Evolutionary conservation across 257 asterid genomes (phyloP).

Genomic region (Nicotiana obtusifolia): DNA sequence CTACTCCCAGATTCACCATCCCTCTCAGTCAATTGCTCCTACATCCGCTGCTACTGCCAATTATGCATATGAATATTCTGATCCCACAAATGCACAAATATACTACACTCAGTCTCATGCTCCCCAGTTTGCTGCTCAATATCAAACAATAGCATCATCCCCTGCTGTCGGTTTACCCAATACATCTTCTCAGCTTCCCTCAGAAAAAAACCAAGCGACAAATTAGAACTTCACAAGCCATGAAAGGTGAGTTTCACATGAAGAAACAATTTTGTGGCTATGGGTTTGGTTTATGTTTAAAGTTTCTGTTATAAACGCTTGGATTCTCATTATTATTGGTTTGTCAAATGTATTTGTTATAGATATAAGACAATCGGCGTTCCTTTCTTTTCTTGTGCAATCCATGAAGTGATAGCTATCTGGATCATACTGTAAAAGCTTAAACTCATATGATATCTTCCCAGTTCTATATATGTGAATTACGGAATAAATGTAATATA

Average conservation of each 20-base stretch:
- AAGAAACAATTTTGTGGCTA: slow-evolving; percentile 75
- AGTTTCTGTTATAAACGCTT: slow-evolving; percentile 31
- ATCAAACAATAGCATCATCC: slow-evolving; percentile 55
- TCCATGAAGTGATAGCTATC: neutral
- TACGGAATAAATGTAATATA: slow-evolving; percentile 8
- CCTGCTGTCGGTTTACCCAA: slow-evolving; percentile 40
- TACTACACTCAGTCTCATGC: slow-evolving; percentile 63
- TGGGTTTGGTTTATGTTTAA: slow-evolving; percentile 37
- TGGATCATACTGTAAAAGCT: slow-evolving; percentile 16
- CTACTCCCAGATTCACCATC: slow-evolving; percentile 67
- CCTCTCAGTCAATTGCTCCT: slow-evolving; percentile 63
- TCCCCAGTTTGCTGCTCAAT: slow-evolving; percentile 68
- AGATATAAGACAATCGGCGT: slow-evolving; percentile 12
- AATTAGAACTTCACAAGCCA: slow-evolving; percentile 33
- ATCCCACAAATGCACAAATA: slow-evolving; percentile 60
- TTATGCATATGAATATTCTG: slow-evolving; percentile 59
- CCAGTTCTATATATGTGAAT: slow-evolving; percentile 1
- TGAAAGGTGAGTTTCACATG: slow-evolving; percentile 51
- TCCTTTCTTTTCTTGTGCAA: slow-evolving; percentile 17
- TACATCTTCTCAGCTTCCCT: slow-evolving; percentile 46
- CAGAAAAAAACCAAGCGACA: slow-evolving; percentile 54
- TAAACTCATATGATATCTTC: slow-evolving; percentile 12
- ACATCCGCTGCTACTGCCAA: slow-evolving; percentile 44
- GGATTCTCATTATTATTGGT: slow-evolving; percentile 38
- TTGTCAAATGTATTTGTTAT: slow-evolving; percentile 55